phyloP scores from a whole-genome alignment of 1,139 yeast genomes.

The Casaregolazyma suthepensis region DNA sequence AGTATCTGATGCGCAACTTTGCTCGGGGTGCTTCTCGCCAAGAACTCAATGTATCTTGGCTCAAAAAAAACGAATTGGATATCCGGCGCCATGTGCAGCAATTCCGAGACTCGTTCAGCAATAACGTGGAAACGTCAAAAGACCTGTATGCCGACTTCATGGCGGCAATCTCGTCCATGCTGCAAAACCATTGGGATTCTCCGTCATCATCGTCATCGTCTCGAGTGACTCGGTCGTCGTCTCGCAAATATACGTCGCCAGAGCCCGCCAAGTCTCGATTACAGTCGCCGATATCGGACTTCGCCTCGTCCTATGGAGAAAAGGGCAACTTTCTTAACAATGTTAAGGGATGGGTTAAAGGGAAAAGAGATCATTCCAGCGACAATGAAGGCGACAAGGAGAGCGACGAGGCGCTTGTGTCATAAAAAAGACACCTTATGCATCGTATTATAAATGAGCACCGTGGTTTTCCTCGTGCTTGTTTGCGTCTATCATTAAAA shows the following conservation, averaged over 20 bases:
- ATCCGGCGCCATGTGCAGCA: conserved; percentile 84
- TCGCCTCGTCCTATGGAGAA: conserved; percentile 56
- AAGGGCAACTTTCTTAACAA: conserved; percentile 41
- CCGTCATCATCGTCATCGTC: neutral
- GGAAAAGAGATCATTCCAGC: conserved; percentile 25
- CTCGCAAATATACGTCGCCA: neutral
- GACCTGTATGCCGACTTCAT: conserved; percentile 78
- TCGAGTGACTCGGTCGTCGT: neutral
- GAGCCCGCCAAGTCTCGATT: conserved; percentile 11
- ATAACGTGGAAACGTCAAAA: conserved; percentile 66
- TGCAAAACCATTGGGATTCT: conserved; percentile 14
- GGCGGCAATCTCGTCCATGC: conserved; percentile 36
- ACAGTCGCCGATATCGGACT: conserved; percentile 55
- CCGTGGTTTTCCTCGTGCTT: neutral
- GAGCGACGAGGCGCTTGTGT: conserved; percentile 1
- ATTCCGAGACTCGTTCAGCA: conserved; percentile 78
- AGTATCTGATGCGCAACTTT: conserved; percentile 91
- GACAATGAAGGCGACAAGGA: conserved; percentile 7
- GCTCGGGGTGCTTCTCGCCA: conserved; percentile 97
- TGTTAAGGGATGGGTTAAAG: conserved; percentile 64
- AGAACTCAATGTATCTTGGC: conserved; percentile 94
- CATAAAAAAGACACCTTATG: neutral
- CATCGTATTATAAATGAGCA: neutral
- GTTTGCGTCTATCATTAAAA: neutral
- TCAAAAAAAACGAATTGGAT: conserved; percentile 92